A percentile compares a stretch with the other conserved stretches of the same genome.
Conservation (phyloP, 495 filamentous ascomycete species). For the Eremomyces bilateralis region DNA sequence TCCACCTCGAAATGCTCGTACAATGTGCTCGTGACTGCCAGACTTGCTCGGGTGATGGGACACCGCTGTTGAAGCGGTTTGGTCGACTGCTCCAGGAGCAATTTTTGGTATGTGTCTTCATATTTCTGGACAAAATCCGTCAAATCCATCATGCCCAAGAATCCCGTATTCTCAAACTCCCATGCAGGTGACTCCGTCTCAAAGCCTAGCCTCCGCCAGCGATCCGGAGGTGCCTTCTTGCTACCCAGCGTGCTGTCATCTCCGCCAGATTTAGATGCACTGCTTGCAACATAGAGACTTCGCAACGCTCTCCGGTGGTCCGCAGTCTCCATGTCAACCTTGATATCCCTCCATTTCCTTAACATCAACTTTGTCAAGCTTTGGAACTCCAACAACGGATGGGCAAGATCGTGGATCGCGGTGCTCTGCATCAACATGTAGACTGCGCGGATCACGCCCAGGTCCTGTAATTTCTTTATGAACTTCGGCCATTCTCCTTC, state of each 20-base stretch:
- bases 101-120: slow-evolving; percentile 78
- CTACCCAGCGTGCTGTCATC: slow-evolving; percentile 30
- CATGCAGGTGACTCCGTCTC: slow-evolving; percentile 65
- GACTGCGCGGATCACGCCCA: slow-evolving; percentile 82
- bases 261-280: slow-evolving; percentile 24
- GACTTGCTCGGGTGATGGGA: slow-evolving; percentile 68
- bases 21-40: slow-evolving; percentile 69
- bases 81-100: slow-evolving; percentile 68
- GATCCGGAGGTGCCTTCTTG: slow-evolving; percentile 60
- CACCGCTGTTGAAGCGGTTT: slow-evolving; percentile 51
- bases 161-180: slow-evolving; percentile 74
- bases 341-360: slow-evolving; percentile 73
- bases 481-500: slow-evolving; percentile 80
- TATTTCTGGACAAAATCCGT: slow-evolving; percentile 81
- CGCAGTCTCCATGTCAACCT: slow-evolving; percentile 61
- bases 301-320: slow-evolving; percentile 81
- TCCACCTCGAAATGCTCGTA: slow-evolving; percentile 94
- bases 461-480: slow-evolving; percentile 77
- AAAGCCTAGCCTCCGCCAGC: slow-evolving; percentile 86
- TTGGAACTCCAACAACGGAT: slow-evolving; percentile 88
- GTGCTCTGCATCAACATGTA: slow-evolving; percentile 82
- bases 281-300: slow-evolving; percentile 57
- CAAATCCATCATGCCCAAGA: slow-evolving; percentile 92
- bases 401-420: slow-evolving; percentile 79
- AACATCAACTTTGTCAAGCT: slow-evolving; percentile 75